Conservation (phyloP, 225 moss, liverwort and hornwort species). For the Sphagnum contortum region DNA sequence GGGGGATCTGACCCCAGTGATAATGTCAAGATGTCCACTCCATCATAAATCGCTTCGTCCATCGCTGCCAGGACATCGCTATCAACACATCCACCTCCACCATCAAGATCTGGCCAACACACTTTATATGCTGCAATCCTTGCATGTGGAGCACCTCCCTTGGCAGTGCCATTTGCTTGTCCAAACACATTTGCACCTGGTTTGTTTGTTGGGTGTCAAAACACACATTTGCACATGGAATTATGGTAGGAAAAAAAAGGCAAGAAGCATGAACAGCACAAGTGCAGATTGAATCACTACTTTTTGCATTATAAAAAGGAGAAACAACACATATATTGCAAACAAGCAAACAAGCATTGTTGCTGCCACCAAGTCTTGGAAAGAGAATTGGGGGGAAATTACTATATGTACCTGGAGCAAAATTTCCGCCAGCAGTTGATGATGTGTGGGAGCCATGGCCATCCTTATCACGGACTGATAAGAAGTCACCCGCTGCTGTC, state of each 20-base stretch:
- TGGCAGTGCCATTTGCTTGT: slow-evolving; percentile 59
- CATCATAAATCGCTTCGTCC: slow-evolving; percentile 58
- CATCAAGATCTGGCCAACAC: slow-evolving; percentile 36
- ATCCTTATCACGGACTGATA: slow-evolving; percentile 51
- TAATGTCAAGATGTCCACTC: slow-evolving; percentile 62
- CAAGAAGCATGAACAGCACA: neutral
- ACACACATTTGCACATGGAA: neutral
- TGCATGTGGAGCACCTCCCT: slow-evolving; percentile 58
- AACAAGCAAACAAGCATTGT: neutral
- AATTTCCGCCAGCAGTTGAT: slow-evolving; percentile 62
- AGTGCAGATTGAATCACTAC: neutral
- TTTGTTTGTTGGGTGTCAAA: neutral
- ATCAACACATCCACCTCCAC: slow-evolving; percentile 27
- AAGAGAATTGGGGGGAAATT: neutral
- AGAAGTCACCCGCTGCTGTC: slow-evolving; percentile 22
- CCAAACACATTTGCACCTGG: slow-evolving; percentile 39
- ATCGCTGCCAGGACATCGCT: slow-evolving; percentile 42
- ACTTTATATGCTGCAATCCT: slow-evolving; percentile 79
- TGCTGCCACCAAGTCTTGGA: neutral
- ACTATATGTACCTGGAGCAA: slow-evolving; percentile 16
- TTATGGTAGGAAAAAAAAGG: neutral
- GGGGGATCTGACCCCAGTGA: slow-evolving; percentile 52
- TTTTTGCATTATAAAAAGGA: neutral
- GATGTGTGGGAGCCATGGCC: slow-evolving; percentile 88
- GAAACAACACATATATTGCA: neutral